A percentile compares a stretch with the other conserved stretches of the same genome.
phyloP scores from a whole-genome alignment of 331 rosid genomes.

The Telfairia occidentalis region DNA sequence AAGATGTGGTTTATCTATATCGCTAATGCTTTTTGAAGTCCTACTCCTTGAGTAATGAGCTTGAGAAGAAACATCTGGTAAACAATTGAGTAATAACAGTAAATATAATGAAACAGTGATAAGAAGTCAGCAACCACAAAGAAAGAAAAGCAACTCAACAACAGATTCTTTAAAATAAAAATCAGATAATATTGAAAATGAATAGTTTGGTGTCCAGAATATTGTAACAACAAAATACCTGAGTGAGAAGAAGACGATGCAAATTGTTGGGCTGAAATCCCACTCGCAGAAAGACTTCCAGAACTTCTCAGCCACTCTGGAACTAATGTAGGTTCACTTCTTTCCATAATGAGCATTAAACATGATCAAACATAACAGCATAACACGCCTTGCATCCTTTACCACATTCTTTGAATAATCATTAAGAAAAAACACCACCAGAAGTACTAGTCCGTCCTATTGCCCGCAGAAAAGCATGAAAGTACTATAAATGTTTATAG shows the following conservation, averaged over 20 bases:
- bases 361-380: slow-evolving; percentile 46
- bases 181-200: background rate
- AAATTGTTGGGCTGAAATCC: slow-evolving; percentile 70
- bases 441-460: background rate
- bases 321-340: slow-evolving; percentile 91
- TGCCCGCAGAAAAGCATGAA: background rate
- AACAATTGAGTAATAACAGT: background rate
- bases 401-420: slow-evolving; percentile 24
- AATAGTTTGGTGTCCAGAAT: background rate
- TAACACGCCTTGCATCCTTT: slow-evolving; percentile 31
- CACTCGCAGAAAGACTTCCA: slow-evolving; percentile 79
- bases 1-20: slow-evolving; percentile 52
- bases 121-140: background rate
- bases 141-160: background rate
- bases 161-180: background rate
- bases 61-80: slow-evolving; percentile 49
- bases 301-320: slow-evolving; percentile 98
- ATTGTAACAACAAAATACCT: slow-evolving; percentile 31
- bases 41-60: slow-evolving; percentile 52
- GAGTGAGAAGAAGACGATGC: slow-evolving; percentile 44
- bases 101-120: background rate
- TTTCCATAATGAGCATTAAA: slow-evolving; percentile 87
- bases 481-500: background rate
- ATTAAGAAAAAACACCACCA: background rate
- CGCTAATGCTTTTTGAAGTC: slow-evolving; percentile 43